Evolutionary conservation across 2,329 filamentous ascomycete species (phyloP).

Genomic region (Lasiodiplodia sp.): DNA sequence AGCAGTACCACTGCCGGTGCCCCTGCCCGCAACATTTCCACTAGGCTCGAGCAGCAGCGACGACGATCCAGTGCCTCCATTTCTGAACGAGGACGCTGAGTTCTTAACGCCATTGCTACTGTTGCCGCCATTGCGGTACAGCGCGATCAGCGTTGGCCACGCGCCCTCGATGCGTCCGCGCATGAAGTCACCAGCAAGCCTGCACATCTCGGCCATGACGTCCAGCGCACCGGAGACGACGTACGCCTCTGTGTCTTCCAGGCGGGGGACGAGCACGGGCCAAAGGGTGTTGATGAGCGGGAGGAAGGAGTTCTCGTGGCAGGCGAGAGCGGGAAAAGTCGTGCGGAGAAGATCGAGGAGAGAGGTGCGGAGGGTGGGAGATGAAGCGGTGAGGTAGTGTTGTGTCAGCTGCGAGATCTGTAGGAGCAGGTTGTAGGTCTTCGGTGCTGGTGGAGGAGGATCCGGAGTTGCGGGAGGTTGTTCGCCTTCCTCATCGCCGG

Average conservation of each 20-base stretch:
- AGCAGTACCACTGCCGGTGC: not conserved
- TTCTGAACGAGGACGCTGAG: not conserved
- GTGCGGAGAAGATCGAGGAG: conserved; percentile 79
- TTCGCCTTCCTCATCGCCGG: conserved; percentile 41
- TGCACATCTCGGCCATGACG: conserved; percentile 73
- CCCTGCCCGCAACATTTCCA: not conserved
- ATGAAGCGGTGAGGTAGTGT: conserved; percentile 87
- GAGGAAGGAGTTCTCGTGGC: conserved; percentile 82
- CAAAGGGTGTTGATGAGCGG: conserved; percentile 90
- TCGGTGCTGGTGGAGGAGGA: conserved; percentile 70
- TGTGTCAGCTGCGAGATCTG: conserved; percentile 85
- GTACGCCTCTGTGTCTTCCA: conserved; percentile 72
- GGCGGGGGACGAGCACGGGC: conserved; percentile 76
- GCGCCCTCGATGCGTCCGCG: conserved; percentile 75
- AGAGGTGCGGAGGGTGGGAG: conserved; percentile 77
- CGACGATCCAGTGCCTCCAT: not conserved
- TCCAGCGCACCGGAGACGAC: conserved; percentile 75
- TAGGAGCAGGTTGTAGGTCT: conserved; percentile 80
- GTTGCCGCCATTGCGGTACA: conserved; percentile 36
- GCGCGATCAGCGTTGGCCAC: conserved; percentile 63
- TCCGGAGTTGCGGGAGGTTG: conserved; percentile 46
- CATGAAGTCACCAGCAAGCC: conserved; percentile 81
- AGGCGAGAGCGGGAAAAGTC: conserved; percentile 73
- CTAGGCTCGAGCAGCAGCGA: not conserved
- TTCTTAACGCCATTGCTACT: not conserved